These are phyloP conservation scores for Raffaelea deltoideospora DNA, from an alignment of 2,329 filamentous ascomycete genomes.

Conservation along the genomic window DNA sequence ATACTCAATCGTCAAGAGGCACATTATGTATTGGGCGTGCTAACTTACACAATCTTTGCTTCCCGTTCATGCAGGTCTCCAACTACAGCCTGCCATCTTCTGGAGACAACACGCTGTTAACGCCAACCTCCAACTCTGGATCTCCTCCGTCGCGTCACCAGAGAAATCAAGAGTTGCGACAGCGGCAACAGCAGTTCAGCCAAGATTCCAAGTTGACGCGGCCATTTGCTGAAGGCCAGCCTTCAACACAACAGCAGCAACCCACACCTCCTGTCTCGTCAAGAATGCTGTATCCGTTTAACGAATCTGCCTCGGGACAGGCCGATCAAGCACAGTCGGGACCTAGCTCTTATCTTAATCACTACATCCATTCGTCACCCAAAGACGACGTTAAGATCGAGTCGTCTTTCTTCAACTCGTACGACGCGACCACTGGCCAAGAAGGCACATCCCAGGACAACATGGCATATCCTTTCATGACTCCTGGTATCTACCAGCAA, in stretches of 20 bases:
- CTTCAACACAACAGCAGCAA: constrained; percentile 19
- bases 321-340: constrained; percentile 26
- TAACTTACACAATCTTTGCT: constrained; percentile 3
- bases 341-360: constrained; percentile 19
- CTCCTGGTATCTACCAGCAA: constrained; percentile 11
- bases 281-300: constrained; percentile 30
- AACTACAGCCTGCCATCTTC: constrained; percentile 22
- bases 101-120: constrained; percentile 28
- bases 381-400: constrained; percentile 12
- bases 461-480: constrained; percentile 4
- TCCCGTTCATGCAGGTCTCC: constrained; percentile 14
- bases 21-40: too few relatives aligned
- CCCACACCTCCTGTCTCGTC: constrained; percentile 32
- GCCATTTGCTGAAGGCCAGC: constrained; percentile 6
- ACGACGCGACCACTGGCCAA: constrained; percentile 19
- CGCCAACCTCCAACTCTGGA: constrained; percentile 32
- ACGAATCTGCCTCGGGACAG: constrained; percentile 24
- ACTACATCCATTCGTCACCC: constrained; percentile 17
- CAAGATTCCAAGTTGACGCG: background rate
- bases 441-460: background rate
- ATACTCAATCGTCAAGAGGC: too few relatives aligned
- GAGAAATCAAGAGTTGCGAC: background rate
- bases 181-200: constrained; percentile 18
- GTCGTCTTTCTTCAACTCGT: constrained; percentile 21
- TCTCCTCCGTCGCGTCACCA: constrained; percentile 32